Base-by-base conservation (phyloP, 768 basidiomycete genomes). In the Trichaptum fuscoviolaceum region DNA sequence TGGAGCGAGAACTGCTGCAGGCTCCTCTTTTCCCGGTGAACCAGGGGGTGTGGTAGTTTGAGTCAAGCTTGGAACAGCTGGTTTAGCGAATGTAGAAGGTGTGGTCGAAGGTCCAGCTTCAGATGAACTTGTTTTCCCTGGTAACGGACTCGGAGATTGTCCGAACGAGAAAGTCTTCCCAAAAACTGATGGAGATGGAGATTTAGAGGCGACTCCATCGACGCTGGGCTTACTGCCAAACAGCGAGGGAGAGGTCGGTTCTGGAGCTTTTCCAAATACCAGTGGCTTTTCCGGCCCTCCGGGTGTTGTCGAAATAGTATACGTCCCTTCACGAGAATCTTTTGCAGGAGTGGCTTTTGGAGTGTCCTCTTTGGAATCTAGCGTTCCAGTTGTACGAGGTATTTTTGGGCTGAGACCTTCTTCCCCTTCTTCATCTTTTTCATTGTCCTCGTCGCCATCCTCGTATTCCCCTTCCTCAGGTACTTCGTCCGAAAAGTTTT, bases 11-110 rank as follows among this genome's bases (percentile, higher is more conserved):
- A 73, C 69, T 35, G 70, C 63, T 36, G 60, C 72, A 35, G 76
- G 71, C 12, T 78, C 65, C 42, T 80, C 78, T 69, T 82, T 85
- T 25, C 75, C 71, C 0, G 89, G 89, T n/a, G 88, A 86, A 1
- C 82, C 84, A 18, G 88, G 87, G 12, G 89, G 87, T 10, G 89
- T 91, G 0, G 86, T 85, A 68, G 82, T 87, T 34, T 76, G 73
- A 52, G 5, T 12, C 3, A 52, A 15, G 42, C 42, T 52, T 52
- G 42, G 42, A 12, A 52, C 15, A 52, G 15, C 20, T 52, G 42
- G 42, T 2, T 52, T 52, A 15, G 42, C 2, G 20, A 52, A 52
- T 12, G 42, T 4, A 20, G 42, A 52, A 20, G 42, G 42, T 20
- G 42, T 52, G 2, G 42, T 52, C 20, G 42, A 52, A 6, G 42